phyloP scores from a whole-genome alignment of 164 flowering plant species.

The Liquidambar formosana region DNA sequence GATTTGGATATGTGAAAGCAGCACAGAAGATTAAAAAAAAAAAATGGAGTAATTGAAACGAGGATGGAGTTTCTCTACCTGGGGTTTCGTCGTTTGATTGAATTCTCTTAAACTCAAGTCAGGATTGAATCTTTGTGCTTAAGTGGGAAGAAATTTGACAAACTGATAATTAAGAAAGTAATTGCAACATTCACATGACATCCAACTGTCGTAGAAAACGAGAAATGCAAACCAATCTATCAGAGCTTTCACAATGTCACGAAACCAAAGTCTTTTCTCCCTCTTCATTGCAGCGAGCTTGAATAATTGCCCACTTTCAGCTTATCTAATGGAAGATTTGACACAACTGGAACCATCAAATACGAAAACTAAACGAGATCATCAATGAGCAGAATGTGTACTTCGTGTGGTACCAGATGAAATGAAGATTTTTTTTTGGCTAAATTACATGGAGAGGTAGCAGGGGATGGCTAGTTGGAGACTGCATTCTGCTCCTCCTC shows the following conservation, averaged over 20 bases:
- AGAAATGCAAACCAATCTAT: background rate
- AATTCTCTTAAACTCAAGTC: background rate
- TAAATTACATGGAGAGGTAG: conserved; percentile 83
- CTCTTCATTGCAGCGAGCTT: too few species aligned
- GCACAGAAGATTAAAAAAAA: too few species aligned
- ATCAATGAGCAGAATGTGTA: background rate
- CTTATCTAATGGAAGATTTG: too few species aligned
- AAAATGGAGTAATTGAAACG: too few species aligned
- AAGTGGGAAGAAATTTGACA: background rate
- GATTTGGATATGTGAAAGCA: too few species aligned
- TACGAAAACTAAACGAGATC: too few species aligned
- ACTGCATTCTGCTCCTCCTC: conserved; percentile 82
- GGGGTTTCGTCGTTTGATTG: background rate
- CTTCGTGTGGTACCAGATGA: conserved; percentile 19
- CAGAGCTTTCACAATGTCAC: background rate
- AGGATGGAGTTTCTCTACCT: background rate
- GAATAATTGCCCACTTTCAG: too few species aligned
- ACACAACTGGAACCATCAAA: too few species aligned
- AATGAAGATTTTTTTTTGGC: conserved; percentile 9
- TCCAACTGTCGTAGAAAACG: background rate
- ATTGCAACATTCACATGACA: background rate
- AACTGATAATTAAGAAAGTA: background rate
- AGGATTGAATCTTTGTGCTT: background rate
- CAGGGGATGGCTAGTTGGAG: conserved; percentile 75
- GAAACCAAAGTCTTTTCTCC: too few species aligned